Conservation (phyloP, 2,329 filamentous ascomycete genomes). For the Fusarium camptoceras region DNA sequence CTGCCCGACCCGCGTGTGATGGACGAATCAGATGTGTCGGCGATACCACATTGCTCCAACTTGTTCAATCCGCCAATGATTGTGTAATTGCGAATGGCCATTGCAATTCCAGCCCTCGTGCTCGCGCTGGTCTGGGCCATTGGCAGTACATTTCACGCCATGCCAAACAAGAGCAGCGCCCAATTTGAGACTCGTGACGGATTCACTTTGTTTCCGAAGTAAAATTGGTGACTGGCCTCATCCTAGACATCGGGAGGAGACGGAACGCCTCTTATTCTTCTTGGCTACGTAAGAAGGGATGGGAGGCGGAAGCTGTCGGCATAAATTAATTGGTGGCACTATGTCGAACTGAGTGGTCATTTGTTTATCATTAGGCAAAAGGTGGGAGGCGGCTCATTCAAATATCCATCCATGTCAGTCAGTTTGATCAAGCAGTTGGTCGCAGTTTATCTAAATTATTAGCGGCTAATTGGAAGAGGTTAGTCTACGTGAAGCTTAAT, state of each 20-base stretch:
- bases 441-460: background rate
- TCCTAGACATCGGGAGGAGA: slow-evolving; percentile 36
- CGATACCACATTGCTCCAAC: slow-evolving; percentile 44
- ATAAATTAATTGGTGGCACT: slow-evolving; percentile 19
- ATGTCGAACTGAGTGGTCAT: background rate
- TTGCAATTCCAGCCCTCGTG: slow-evolving; percentile 41
- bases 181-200: slow-evolving; percentile 13
- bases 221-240: slow-evolving; percentile 2
- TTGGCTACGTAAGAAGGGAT: slow-evolving; percentile 8
- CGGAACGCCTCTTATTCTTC: slow-evolving; percentile 18
- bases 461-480: background rate
- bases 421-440: slow-evolving; percentile 5
- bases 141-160: slow-evolving; percentile 26
- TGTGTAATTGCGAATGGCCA: slow-evolving; percentile 37
- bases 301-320: slow-evolving; percentile 22
- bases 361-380: slow-evolving; percentile 25
- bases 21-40: slow-evolving; percentile 40
- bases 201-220: background rate
- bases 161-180: slow-evolving; percentile 4
- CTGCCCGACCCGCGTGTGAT: slow-evolving; percentile 13
- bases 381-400: background rate
- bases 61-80: slow-evolving; percentile 30
- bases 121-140: slow-evolving; percentile 34
- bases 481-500: background rate
- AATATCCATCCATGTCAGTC: slow-evolving; percentile 1